Evolutionary conservation across 805 yeast genomes (phyloP).

Genomic region (Candida lessepsii): DNA sequence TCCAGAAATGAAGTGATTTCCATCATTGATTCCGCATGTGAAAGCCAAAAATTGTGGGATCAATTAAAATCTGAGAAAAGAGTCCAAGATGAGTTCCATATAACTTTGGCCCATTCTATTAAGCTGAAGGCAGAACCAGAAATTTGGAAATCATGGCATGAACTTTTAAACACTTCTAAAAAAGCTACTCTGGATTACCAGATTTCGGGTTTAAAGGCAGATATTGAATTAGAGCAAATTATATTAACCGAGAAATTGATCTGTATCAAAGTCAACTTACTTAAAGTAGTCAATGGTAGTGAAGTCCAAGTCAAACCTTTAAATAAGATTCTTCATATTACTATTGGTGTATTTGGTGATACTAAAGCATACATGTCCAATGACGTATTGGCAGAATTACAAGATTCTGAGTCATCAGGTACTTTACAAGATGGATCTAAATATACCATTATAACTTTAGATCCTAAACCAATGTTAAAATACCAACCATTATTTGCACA

Average conservation of each 20-base stretch:
- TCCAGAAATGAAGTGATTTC: conserved; percentile 6
- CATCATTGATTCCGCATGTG: conserved; percentile 8
- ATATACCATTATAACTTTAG: not conserved
- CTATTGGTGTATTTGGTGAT: conserved; percentile 14
- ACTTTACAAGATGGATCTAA: not conserved
- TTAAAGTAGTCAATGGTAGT: conserved; percentile 1
- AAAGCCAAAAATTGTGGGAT: conserved; percentile 17
- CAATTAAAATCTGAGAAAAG: conserved; percentile 27
- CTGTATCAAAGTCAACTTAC: conserved; percentile 50
- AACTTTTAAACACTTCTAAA: conserved; percentile 20
- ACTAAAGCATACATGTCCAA: conserved; percentile 15
- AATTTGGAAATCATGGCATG: conserved; percentile 11
- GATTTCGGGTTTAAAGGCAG: conserved; percentile 16
- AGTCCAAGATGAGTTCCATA: conserved; percentile 59
- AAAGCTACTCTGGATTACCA: conserved; percentile 23
- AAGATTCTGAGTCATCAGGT: not conserved
- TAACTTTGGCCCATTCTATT: conserved; percentile 58
- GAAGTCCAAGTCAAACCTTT: conserved; percentile 8
- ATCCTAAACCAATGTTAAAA: conserved; percentile 1
- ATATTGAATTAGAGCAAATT: conserved; percentile 37
- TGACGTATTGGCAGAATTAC: conserved; percentile 1
- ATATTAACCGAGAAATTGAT: conserved; percentile 48
- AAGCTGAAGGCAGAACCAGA: conserved; percentile 3
- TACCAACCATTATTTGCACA: conserved; percentile 3
- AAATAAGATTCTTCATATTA: conserved; percentile 12